Conservation (phyloP, 352 stramenopile species). For the Phytophthora chlamydospora region DNA sequence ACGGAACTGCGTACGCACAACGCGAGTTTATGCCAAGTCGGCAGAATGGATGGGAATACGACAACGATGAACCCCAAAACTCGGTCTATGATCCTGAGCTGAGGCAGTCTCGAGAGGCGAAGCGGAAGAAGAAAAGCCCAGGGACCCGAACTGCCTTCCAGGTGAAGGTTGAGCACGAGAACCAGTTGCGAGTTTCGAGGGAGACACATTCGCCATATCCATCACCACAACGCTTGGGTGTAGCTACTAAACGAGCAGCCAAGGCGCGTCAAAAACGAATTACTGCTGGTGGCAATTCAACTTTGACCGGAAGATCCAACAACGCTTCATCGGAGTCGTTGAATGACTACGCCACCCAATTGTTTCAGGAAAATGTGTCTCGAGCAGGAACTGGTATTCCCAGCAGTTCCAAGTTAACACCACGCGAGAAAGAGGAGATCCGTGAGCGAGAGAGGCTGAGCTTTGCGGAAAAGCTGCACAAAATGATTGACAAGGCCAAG, state of each 20-base stretch:
- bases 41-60: slow-evolving; percentile 20
- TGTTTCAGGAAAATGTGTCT: slow-evolving; percentile 60
- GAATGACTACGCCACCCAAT: slow-evolving; percentile 67
- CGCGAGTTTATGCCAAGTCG: slow-evolving; percentile 8
- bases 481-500: slow-evolving; percentile 89
- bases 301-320: slow-evolving; percentile 8
- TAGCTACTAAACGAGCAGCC: slow-evolving; percentile 34
- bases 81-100: slow-evolving; percentile 10
- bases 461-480: slow-evolving; percentile 88
- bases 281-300: slow-evolving; percentile 3
- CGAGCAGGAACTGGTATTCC: slow-evolving; percentile 4
- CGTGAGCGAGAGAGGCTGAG: slow-evolving; percentile 69
- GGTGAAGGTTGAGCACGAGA: slow-evolving; percentile 49
- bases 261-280: slow-evolving; percentile 35
- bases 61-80: slow-evolving; percentile 19
- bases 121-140: slow-evolving; percentile 45
- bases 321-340: slow-evolving; percentile 59
- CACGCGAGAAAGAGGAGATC: slow-evolving; percentile 44
- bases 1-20: slow-evolving; percentile 17
- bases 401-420: slow-evolving; percentile 22
- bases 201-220: slow-evolving; percentile 35
- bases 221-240: slow-evolving; percentile 35
- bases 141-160: slow-evolving; percentile 35
- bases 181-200: slow-evolving; percentile 45
- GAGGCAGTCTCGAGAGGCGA: slow-evolving; percentile 18